Evolutionary conservation across 139 green algal species (phyloP).

Genomic region (Raphidocelis subcapitata): DNA sequence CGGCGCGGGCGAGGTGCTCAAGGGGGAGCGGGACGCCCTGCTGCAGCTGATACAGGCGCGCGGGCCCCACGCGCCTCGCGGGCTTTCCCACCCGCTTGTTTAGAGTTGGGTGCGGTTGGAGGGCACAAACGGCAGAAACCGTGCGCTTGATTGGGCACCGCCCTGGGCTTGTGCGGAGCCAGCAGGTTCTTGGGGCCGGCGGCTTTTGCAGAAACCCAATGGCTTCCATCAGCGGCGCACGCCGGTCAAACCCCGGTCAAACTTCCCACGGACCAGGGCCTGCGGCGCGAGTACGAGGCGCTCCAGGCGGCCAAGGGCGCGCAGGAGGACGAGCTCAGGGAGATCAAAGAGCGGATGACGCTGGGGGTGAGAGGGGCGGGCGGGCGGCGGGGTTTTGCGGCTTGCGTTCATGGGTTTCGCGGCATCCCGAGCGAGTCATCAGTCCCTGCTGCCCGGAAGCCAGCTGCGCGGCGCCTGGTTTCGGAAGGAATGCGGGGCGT

Average conservation of each 20-base stretch:
- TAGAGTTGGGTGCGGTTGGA: too few relatives aligned
- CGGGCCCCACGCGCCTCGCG: not conserved
- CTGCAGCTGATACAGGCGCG: constrained; percentile 65
- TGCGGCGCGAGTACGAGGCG: constrained; percentile 71
- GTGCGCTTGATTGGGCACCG: too few relatives aligned
- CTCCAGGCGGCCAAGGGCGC: constrained; percentile 50
- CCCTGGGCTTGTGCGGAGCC: too few relatives aligned
- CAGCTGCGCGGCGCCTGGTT: not conserved
- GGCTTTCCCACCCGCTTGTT: too few relatives aligned
- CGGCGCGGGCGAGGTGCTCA: constrained; percentile 47
- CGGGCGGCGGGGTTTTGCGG: not conserved
- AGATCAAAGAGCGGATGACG: constrained; percentile 73
- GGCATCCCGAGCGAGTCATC: not conserved
- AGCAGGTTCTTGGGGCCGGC: too few relatives aligned
- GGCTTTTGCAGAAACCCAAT: too few relatives aligned
- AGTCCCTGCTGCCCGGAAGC: not conserved
- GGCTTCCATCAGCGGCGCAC: too few relatives aligned
- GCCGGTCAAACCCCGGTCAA: too few relatives aligned
- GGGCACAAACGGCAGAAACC: too few relatives aligned
- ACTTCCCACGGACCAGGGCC: constrained; percentile 11
- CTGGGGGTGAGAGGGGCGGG: constrained; percentile 40
- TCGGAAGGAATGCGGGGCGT: too few relatives aligned
- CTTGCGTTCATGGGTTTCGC: not conserved
- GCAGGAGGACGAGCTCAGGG: constrained; percentile 72
- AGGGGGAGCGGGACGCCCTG: constrained; percentile 80